Evolutionary conservation across 2,329 filamentous ascomycete species (phyloP).

Genomic region (Stenocarpella maydis): DNA sequence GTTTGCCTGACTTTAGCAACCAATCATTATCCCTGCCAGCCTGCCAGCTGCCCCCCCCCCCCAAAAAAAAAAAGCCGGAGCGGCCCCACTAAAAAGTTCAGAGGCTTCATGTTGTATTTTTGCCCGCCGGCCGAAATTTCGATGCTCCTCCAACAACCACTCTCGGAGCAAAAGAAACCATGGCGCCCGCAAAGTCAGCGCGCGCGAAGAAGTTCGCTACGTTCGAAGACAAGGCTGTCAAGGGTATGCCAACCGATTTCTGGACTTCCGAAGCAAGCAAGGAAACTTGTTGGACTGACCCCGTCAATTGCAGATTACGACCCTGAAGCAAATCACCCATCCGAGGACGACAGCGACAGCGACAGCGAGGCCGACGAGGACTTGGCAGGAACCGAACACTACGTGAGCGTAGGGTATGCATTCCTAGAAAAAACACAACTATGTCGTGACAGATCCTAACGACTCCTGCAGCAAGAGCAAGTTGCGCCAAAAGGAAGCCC

Average conservation of each 20-base stretch:
- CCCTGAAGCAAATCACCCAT: slow-evolving; percentile 72
- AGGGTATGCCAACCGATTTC: slow-evolving; percentile 56
- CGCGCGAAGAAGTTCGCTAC: slow-evolving; percentile 69
- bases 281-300: background rate
- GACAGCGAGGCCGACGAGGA: slow-evolving; percentile 59
- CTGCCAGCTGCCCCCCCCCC: background rate
- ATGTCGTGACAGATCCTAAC: background rate
- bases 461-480: slow-evolving; percentile 74
- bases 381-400: slow-evolving; percentile 82
- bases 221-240: slow-evolving; percentile 66
- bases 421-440: background rate
- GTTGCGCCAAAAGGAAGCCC: slow-evolving; percentile 75
- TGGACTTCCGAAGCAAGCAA: background rate
- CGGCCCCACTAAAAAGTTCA: slow-evolving; percentile 36
- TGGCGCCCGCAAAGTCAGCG: slow-evolving; percentile 58
- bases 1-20: background rate
- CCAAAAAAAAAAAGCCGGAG: background rate
- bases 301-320: slow-evolving; percentile 71
- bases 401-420: slow-evolving; percentile 75
- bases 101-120: slow-evolving; percentile 35
- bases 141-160: slow-evolving; percentile 32
- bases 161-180: slow-evolving; percentile 43
- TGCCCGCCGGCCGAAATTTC: slow-evolving; percentile 26
- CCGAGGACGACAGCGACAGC: slow-evolving; percentile 64
- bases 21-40: slow-evolving; percentile 5